phyloP scores from a whole-genome alignment of 208 protist genomes.

The Leishmania guyanensis region DNA sequence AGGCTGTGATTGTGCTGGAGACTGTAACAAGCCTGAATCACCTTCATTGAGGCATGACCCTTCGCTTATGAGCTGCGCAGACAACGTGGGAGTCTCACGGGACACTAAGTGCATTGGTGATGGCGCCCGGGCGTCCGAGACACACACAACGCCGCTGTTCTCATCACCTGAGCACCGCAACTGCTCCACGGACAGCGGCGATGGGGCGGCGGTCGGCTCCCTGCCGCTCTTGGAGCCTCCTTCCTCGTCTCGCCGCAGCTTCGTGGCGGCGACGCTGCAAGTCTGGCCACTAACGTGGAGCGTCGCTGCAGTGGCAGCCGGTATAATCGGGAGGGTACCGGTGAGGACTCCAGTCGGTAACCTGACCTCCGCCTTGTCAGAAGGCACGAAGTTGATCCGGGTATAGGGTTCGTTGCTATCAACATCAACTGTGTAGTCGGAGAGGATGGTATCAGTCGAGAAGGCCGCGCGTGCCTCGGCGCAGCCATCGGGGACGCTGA shows the following conservation, averaged over 20 bases:
- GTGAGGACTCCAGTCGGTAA: neutral
- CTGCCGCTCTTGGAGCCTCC: neutral
- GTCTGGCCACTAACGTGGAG: neutral
- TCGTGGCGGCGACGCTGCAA: neutral
- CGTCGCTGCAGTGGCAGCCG: neutral
- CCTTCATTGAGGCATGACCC: neutral
- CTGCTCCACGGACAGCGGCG: neutral
- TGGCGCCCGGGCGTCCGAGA: neutral
- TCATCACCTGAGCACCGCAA: neutral
- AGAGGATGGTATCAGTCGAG: constrained; percentile 52
- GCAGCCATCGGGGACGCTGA: neutral
- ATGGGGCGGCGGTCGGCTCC: constrained; percentile 10
- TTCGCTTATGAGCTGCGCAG: neutral
- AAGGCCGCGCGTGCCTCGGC: constrained; percentile 33
- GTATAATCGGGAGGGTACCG: neutral
- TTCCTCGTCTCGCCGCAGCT: neutral
- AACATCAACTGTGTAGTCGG: constrained; percentile 69
- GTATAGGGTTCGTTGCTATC: constrained; percentile 58
- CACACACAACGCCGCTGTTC: neutral
- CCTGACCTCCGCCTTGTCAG: neutral
- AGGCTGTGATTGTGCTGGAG: constrained; percentile 2
- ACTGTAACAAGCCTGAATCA: neutral
- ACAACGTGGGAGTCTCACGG: too few species aligned
- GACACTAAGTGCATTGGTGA: neutral
- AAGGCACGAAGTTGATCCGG: constrained; percentile 38